Conservation (phyloP, 257 asterid genomes). For the Cynanchum wilfordii region DNA sequence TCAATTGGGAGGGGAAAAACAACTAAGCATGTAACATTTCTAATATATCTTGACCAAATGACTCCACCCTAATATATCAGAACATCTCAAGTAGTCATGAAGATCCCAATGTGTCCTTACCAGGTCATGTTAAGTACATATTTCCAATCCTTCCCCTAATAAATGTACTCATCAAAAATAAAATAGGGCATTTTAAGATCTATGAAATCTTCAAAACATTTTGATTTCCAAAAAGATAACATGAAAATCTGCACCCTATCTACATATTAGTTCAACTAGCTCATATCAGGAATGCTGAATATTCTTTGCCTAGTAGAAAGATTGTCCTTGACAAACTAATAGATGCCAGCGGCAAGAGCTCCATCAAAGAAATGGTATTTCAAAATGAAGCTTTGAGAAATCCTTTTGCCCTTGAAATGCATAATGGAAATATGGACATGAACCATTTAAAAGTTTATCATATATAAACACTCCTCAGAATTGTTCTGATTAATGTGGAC, state of each 20-base stretch:
- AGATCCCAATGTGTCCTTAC: neutral
- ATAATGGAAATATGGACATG: neutral
- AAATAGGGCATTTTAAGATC: neutral
- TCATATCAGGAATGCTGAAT: neutral
- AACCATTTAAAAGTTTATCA: neutral
- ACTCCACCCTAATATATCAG: neutral
- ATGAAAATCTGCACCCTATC: neutral
- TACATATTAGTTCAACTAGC: neutral
- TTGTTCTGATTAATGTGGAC: neutral
- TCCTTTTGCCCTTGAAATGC: neutral
- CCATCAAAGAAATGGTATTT: neutral
- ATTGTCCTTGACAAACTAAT: neutral
- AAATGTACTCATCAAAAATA: neutral
- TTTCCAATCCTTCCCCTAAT: neutral
- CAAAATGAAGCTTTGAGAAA: neutral
- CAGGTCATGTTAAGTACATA: neutral
- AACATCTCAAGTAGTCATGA: neutral
- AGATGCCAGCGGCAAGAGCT: neutral
- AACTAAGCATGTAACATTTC: constrained; percentile 1
- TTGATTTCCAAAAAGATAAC: neutral
- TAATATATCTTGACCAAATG: neutral
- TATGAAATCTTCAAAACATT: neutral
- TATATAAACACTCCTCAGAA: neutral
- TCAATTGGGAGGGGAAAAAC: neutral
- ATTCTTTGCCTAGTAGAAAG: neutral